Evolutionary conservation across 2,329 filamentous ascomycete species (phyloP).

Genomic region (Fusarium scirpi): DNA sequence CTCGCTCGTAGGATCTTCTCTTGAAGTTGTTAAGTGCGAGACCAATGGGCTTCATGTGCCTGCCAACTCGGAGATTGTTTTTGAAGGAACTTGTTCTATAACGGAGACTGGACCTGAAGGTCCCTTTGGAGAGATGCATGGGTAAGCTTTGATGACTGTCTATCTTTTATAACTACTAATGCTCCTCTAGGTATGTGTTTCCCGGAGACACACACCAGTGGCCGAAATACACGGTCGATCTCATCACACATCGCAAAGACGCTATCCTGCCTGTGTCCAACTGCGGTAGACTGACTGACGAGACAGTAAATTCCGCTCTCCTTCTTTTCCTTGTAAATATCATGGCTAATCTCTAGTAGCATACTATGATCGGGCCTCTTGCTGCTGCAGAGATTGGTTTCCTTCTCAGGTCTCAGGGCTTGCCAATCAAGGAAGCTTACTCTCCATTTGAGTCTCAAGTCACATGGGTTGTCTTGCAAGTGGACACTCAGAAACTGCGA

Average conservation of each 20-base stretch:
- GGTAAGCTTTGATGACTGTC: slow-evolving; percentile 3
- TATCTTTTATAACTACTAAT: not conserved
- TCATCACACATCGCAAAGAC: slow-evolving; percentile 32
- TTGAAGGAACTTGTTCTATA: slow-evolving; percentile 57
- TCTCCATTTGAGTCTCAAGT: slow-evolving; percentile 60
- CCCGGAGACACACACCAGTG: not conserved
- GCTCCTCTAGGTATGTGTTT: not conserved
- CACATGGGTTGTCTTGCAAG: slow-evolving; percentile 64
- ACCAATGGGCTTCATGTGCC: slow-evolving; percentile 61
- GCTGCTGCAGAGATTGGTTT: slow-evolving; percentile 8
- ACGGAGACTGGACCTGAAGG: slow-evolving; percentile 58
- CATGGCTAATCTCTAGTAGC: slow-evolving; percentile 3
- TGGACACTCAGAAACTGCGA: slow-evolving; percentile 68
- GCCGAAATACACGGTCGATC: slow-evolving; percentile 25
- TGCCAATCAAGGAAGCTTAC: slow-evolving; percentile 59
- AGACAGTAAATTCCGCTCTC: not conserved
- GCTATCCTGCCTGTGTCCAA: slow-evolving; percentile 31
- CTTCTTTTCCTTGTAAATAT: fast-evolving
- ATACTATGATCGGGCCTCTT: slow-evolving; percentile 40
- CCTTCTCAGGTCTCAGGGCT: slow-evolving; percentile 36
- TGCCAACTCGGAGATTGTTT: slow-evolving; percentile 62
- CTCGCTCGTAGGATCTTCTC: slow-evolving; percentile 56
- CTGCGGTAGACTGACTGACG: slow-evolving; percentile 16
- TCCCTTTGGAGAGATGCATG: slow-evolving; percentile 60
- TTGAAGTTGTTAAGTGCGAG: slow-evolving; percentile 65